Base-by-base conservation (phyloP, 352 stramenopile genomes). In the Globisporangium viniferum region DNA sequence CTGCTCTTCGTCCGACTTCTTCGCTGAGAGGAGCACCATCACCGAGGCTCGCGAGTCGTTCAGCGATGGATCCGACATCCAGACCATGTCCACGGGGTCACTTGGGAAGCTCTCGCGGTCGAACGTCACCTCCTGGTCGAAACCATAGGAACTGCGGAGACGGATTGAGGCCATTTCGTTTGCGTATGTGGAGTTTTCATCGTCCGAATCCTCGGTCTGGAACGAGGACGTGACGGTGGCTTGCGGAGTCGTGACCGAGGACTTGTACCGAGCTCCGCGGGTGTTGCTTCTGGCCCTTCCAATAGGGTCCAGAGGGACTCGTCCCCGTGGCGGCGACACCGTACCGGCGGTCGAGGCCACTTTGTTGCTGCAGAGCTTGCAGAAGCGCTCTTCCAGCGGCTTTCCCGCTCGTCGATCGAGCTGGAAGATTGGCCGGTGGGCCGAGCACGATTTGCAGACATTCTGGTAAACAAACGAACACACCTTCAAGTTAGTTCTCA, bases 311-410 rank as follows among this genome's bases (percentile, higher is more conserved):
- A 67, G 35, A 18, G 27, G 18, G 5, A 53, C 24, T 24, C 48
- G 33, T 24, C 61, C 48, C 18, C 24, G 48, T 44, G 48, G 49
- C 3, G 44, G 59, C 15, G 59, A 65, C 24, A 65, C 7, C 0
- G 41, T 65, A 0, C 59, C 59, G 8, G 59, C 35, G 10, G 33
- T 67, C 18, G 55, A 60, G 0, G 49, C 62, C 6, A 67, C 48
- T 18, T 60, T 67, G 49, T 55, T 67, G 49, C 33, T 66, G n/a
- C 61, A 66, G 18, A 66, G n/a, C 61, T 59, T 59, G n/a, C 61
- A 66, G 49, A 66, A 59, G 12, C 61, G 61, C 46, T 66, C 49
- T 24, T 51, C 33, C 29, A 59, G n/a, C 9, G 22, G 6, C 20
- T 59, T 48, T 15, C 61, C 46, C 20, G 48, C 48, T 22, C 49